Percentiles rank a stretch among this genome's conserved stretches.
Evolutionary conservation across 768 basidiomycete genomes (phyloP).

Genomic region (Paxillus involutus): DNA sequence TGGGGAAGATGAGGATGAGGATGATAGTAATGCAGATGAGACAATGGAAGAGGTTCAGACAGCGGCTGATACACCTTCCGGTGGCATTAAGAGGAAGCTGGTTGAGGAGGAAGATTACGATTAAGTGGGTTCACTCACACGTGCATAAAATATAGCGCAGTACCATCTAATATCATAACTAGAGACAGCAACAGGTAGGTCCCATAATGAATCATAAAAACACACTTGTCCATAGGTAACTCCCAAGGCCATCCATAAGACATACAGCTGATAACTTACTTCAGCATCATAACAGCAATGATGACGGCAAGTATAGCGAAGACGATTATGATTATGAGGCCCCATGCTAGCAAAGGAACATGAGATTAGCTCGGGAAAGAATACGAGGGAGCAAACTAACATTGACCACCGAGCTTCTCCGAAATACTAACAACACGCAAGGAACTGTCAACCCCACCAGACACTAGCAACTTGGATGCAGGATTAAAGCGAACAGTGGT

Average conservation of each 20-base stretch:
- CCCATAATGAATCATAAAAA: not conserved
- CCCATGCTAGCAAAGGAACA: conserved; percentile 35
- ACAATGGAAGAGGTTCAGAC: conserved; percentile 77
- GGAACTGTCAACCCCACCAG: conserved; percentile 89
- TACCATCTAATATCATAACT: conserved; percentile 30
- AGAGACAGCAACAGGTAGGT: conserved; percentile 8
- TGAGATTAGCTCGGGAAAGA: conserved; percentile 30
- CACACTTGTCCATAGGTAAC: conserved; percentile 4
- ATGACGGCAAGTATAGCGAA: conserved; percentile 43
- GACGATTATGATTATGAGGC: conserved; percentile 38
- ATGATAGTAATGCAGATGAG: conserved; percentile 50
- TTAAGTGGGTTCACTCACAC: conserved; percentile 28
- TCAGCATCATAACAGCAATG: conserved; percentile 41
- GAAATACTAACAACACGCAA: conserved; percentile 81
- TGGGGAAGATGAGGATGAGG: conserved; percentile 73
- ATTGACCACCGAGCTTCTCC: conserved; percentile 44
- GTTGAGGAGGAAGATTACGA: conserved; percentile 90
- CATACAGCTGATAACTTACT: conserved; percentile 9
- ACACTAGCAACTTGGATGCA: conserved; percentile 73
- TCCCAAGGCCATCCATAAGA: not conserved
- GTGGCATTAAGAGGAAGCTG: conserved; percentile 74
- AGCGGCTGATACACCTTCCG: conserved; percentile 47
- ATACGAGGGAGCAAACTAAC: conserved; percentile 41
- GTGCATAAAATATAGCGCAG: conserved; percentile 10
- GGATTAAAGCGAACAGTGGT: conserved; percentile 91